Evolutionary conservation across 345 rosid genomes (phyloP).

Genomic region (Brassica incana): DNA sequence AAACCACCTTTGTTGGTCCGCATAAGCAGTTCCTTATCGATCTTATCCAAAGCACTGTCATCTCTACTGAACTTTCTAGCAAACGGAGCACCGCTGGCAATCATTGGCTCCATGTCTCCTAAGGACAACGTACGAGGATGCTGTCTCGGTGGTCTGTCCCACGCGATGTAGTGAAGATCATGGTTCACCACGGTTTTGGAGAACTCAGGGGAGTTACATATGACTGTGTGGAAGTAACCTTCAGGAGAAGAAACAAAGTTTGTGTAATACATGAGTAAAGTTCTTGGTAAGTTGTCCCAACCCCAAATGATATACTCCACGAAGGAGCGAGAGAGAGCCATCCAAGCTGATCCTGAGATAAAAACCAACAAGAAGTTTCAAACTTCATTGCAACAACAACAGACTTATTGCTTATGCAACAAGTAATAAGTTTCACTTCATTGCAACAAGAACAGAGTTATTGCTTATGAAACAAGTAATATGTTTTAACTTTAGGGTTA

Average conservation of each 20-base stretch:
- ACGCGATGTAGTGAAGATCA: constrained; percentile 88
- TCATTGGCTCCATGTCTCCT: constrained; percentile 55
- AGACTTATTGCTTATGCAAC: too few relatives aligned
- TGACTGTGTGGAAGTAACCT: constrained; percentile 92
- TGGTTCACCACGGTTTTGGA: constrained; percentile 72
- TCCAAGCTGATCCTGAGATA: constrained; percentile 78
- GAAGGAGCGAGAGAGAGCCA: constrained; percentile 77
- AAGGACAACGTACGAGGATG: constrained; percentile 79
- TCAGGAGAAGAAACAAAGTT: constrained; percentile 97
- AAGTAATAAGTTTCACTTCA: background rate
- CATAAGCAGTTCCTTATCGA: constrained; percentile 69
- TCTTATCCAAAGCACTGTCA: constrained; percentile 51
- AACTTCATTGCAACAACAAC: background rate
- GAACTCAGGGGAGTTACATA: constrained; percentile 86
- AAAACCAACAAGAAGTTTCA: background rate
- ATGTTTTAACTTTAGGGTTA: background rate
- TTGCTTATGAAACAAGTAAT: background rate
- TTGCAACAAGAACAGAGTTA: background rate
- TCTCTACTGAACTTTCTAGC: constrained; percentile 75
- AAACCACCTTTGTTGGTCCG: constrained; percentile 54
- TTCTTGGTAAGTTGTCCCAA: constrained; percentile 95
- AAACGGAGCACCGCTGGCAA: constrained; percentile 80
- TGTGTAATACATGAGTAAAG: constrained; percentile 86
- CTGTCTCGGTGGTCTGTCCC: constrained; percentile 91
- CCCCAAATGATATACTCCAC: constrained; percentile 95